These are phyloP conservation scores for Sugiyamaella novakii DNA, from an alignment of 1,139 yeast genomes.

Conservation along the genomic window DNA sequence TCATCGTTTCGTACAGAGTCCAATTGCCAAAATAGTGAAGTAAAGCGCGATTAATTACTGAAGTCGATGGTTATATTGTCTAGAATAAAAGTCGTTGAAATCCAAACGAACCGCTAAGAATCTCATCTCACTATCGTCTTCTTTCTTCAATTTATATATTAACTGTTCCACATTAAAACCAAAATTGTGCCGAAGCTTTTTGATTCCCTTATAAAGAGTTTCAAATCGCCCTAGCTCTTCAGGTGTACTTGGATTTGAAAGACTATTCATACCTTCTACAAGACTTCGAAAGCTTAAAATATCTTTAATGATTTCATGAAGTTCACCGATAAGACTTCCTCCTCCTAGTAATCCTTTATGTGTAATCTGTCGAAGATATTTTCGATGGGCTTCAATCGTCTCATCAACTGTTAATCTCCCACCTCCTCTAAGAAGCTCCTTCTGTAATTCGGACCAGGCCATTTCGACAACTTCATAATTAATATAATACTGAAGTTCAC, in stretches of 20 bases:
- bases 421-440: constrained; percentile 30
- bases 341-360: constrained; percentile 45
- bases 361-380: constrained; percentile 41
- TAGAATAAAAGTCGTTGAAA: constrained; percentile 41
- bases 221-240: constrained; percentile 23
- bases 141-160: constrained; percentile 37
- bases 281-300: constrained; percentile 35
- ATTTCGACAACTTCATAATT: constrained; percentile 45
- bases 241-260: constrained; percentile 21
- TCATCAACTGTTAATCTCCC: constrained; percentile 43
- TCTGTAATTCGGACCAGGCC: constrained; percentile 43
- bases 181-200: constrained; percentile 29
- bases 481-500: constrained; percentile 45
- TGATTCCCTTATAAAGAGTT: constrained; percentile 22
- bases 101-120: constrained; percentile 44
- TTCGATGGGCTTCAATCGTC: constrained; percentile 40
- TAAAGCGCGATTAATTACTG: too few species aligned
- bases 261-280: constrained; percentile 34
- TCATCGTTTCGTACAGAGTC: constrained; percentile 3
- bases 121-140: constrained; percentile 43
- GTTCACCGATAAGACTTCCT: constrained; percentile 38
- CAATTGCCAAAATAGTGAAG: constrained; percentile 1
- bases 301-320: constrained; percentile 42
- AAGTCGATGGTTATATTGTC: constrained; percentile 2
- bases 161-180: constrained; percentile 32